Base-by-base conservation (phyloP, 176 grass and related monocot species). In the Cymbopogon citratus region DNA sequence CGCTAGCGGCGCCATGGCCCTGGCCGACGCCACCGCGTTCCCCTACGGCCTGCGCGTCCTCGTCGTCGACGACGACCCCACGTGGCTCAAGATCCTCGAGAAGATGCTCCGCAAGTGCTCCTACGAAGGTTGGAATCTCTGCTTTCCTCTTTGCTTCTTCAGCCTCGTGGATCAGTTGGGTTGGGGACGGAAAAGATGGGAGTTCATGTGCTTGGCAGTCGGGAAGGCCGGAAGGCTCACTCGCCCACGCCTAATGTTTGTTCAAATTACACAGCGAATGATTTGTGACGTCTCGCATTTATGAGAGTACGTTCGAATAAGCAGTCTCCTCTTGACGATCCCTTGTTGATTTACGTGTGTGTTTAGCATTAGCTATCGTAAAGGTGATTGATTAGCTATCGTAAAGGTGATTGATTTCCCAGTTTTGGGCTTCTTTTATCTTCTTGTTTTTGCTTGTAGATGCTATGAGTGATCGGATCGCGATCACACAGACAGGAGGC, bases 101-200 rank as follows among this genome's bases (percentile, higher is more conserved):
- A 99, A 99, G 93, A 99, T 99, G 97, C 97, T 99, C 72, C 73
- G 91, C 65, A 99, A 99, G 91, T 99, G 97, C 48, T 96, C 91
- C 76, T 99, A 99, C 63, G 97, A 93, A 93, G 97, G 97, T 87
- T 89, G 59, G 80, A 87, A 87, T 78, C 80, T 83, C 80, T 83
- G 56, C 83, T 89, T 87, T 76, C 40, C 69, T 81, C 72, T 80
- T 49, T 51, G 36, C 26, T 41, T 67, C 16, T 65, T 81, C n/a
- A 25, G 73, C 36, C 63, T 44, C 38, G n/a, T 54, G 69, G 71
- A 41, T 76, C 15, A 71, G 31, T 33, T 33, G 31, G 31, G 31
- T 33, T 3, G 1, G 31, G 31, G 31, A 33, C 31, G 31, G 31
- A 33, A 3, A 33, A 33, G 31, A 33, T 33, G 31, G 31, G 31